Conservation (phyloP, 2,329 filamentous ascomycete genomes). For the Phaeosphaeria sp. region DNA sequence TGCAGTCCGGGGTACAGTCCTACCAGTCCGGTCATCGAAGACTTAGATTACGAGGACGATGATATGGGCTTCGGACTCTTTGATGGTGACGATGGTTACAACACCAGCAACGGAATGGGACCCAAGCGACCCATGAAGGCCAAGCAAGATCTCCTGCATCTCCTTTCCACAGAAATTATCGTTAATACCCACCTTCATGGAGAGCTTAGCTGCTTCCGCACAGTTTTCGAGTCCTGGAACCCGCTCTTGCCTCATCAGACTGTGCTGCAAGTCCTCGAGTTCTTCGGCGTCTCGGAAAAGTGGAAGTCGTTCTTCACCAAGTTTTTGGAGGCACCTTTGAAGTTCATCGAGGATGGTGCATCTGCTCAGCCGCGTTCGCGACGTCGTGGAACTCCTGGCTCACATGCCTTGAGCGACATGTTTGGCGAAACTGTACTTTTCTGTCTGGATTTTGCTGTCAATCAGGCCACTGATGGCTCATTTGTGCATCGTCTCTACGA, state of each 20-base stretch:
- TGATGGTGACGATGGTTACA: constrained; percentile 3
- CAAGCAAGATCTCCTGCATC: constrained; percentile 40
- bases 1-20: neutral
- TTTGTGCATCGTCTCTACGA: constrained; percentile 57
- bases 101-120: neutral
- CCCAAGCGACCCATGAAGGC: constrained; percentile 37
- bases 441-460: constrained; percentile 56
- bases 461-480: constrained; percentile 49
- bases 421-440: constrained; percentile 57
- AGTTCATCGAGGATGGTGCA: constrained; percentile 47
- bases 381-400: constrained; percentile 54
- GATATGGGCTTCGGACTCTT: constrained; percentile 1
- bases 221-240: constrained; percentile 41
- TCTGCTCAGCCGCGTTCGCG: constrained; percentile 46
- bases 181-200: constrained; percentile 39
- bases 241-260: constrained; percentile 53
- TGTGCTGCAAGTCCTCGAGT: constrained; percentile 52
- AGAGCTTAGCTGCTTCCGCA: constrained; percentile 40
- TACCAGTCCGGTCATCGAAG: neutral
- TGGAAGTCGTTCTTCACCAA: constrained; percentile 55
- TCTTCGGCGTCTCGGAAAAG: constrained; percentile 52
- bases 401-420: constrained; percentile 55
- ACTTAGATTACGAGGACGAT: constrained; percentile 8
- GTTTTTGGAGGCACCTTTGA: constrained; percentile 55
- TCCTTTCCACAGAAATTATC: constrained; percentile 38